phyloP scores from a whole-genome alignment of 495 filamentous ascomycete genomes.

The Penicillium macrosclerotiorum region DNA sequence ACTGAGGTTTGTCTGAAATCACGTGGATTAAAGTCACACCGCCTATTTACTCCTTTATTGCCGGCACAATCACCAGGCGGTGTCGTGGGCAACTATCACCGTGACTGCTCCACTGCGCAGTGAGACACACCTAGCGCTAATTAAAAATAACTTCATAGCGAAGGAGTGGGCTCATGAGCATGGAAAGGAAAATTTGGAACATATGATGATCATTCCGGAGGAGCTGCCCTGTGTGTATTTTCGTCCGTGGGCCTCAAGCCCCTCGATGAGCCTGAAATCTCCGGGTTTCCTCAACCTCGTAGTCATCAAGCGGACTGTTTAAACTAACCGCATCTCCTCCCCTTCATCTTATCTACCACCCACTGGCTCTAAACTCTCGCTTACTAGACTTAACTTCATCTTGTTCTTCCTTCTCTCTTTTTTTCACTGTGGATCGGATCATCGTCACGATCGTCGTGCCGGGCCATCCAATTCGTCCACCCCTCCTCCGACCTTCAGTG shows the following conservation, averaged over 20 bases:
- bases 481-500: conserved; percentile 10
- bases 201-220: conserved; percentile 10
- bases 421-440: conserved; percentile 6
- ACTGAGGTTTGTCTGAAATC: background rate
- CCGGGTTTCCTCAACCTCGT: conserved; percentile 10
- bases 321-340: conserved; percentile 13
- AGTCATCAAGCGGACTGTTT: no score
- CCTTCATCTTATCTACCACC: conserved; percentile 15
- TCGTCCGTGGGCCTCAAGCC: background rate
- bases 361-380: conserved; percentile 7
- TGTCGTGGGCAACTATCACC: conserved; percentile 2
- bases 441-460: conserved; percentile 1
- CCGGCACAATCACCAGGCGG: conserved; percentile 5
- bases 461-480: background rate
- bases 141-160: conserved; percentile 22
- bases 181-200: background rate
- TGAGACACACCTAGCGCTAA: conserved; percentile 25
- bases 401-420: conserved; percentile 1
- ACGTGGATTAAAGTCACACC: conserved; percentile 2
- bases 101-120: conserved; percentile 10
- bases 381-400: conserved; percentile 2
- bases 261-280: conserved; percentile 13
- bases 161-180: background rate
- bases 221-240: conserved; percentile 6
- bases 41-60: conserved; percentile 2